phyloP scores from a whole-genome alignment of 2,329 filamentous ascomycete species.

The Aureobasidium melanogenum region DNA sequence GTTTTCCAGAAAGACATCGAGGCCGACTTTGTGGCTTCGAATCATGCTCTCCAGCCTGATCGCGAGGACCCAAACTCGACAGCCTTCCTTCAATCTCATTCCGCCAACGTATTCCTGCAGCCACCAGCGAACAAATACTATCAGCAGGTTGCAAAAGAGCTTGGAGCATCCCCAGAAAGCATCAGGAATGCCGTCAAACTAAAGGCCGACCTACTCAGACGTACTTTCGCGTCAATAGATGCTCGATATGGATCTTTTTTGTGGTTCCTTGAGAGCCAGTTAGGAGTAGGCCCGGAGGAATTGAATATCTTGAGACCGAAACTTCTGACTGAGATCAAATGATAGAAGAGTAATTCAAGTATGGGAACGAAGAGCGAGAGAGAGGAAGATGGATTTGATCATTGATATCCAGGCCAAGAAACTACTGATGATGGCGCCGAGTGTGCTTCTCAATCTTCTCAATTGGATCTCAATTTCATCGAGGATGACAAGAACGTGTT shows the following conservation, averaged over 20 bases:
- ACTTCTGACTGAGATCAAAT: too few species aligned
- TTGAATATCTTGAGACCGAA: slow-evolving; percentile 24
- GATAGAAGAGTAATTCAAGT: too few species aligned
- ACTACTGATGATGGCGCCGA: too few species aligned
- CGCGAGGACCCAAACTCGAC: not conserved
- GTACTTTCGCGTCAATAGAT: not conserved
- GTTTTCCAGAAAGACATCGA: not conserved
- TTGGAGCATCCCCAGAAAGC: slow-evolving; percentile 27
- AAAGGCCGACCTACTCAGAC: slow-evolving; percentile 18
- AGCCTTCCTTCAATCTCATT: not conserved
- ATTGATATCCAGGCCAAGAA: too few species aligned
- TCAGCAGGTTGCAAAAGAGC: slow-evolving; percentile 17
- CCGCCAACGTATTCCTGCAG: not conserved
- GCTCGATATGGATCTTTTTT: not conserved
- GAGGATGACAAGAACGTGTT: too few species aligned
- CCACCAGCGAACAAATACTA: not conserved
- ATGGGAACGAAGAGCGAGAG: too few species aligned
- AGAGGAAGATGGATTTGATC: too few species aligned
- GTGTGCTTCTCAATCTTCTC: too few species aligned
- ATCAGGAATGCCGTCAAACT: slow-evolving; percentile 25
- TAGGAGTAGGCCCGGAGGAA: slow-evolving; percentile 19
- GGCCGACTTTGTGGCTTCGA: not conserved
- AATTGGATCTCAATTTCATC: too few species aligned
- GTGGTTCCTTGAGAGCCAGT: not conserved
- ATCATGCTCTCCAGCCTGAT: not conserved